Base-by-base conservation (phyloP, 805 yeast genomes). In the Cyberlindnera japonica region DNA sequence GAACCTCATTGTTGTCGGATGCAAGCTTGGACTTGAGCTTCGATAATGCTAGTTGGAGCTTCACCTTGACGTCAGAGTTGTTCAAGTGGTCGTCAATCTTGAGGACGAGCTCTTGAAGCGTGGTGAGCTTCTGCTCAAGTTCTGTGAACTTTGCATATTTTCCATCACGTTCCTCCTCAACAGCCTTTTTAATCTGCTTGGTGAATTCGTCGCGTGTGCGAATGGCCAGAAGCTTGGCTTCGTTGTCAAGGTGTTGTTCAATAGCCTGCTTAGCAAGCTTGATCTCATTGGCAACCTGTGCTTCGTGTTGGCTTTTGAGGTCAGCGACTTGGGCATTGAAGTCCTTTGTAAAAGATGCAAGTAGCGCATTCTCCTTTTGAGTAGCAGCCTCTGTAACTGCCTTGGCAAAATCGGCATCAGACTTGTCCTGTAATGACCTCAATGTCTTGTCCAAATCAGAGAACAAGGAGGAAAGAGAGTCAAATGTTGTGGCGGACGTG, bases 151-250 rank as follows among this genome's bases (percentile, higher is more conserved):
- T 72, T 34, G 83, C 72, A 53, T 90, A 75, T 58, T 93, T 81
- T 20, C 89, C 87, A 48, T 81, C 71, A 65, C 98, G 81, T 69
- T 84, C 95, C 11, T 60, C 48, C 48, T 83, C 90, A 39, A 90
- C 74, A 44, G 74, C 74, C 40, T 75, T 72, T 33, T 71, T 59
- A 35, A 88, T 69, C 42, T 76, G 67, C 38, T 71, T 67, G 47
- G 80, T 75, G 59, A 85, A 79, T 55, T 77, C 79, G 50, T 80
- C 74, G 43, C 87, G 77, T 51, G 83, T 82, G 50, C 79, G 81
- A 37, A 81, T 67, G 54, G 86, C 76, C 41, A 81, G 77, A 58
- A 83, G 69, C 9, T 79, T 68, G 22, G 87, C 73, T 40, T 81
- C 80, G 63, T 87, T 89, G 44, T 79, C 79, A 15, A 89, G 90